phyloP scores from a whole-genome alignment of 2,329 filamentous ascomycete genomes.

The Botrytis sinoallii region DNA sequence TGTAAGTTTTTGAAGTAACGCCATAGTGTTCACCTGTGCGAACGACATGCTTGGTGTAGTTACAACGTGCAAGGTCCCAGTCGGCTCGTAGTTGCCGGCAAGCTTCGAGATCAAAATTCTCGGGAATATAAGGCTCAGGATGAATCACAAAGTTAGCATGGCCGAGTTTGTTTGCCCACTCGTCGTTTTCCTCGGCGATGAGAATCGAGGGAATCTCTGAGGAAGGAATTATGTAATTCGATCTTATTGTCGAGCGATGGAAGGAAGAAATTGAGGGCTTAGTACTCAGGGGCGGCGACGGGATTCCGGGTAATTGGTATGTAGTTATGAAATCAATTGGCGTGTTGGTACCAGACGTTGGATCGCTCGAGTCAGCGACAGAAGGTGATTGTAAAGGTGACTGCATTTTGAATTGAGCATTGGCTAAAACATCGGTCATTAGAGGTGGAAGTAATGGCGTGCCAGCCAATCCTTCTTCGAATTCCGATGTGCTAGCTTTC shows the following conservation, averaged over 20 bases:
- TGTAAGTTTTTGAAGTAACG: conserved; percentile 82
- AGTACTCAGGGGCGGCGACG: conserved; percentile 72
- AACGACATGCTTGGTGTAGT: conserved; percentile 85
- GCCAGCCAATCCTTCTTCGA: conserved; percentile 64
- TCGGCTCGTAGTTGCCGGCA: conserved; percentile 68
- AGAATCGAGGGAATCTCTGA: conserved; percentile 62
- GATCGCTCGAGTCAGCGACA: conserved; percentile 54
- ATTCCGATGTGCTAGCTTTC: conserved; percentile 47
- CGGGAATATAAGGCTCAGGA: conserved; percentile 75
- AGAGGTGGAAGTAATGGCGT: conserved; percentile 85
- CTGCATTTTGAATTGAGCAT: conserved; percentile 55
- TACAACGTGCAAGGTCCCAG: conserved; percentile 79
- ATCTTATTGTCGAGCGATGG: conserved; percentile 43
- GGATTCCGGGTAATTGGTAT: conserved; percentile 46
- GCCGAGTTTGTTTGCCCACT: conserved; percentile 81
- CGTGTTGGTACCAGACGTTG: conserved; percentile 43
- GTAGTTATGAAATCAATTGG: conserved; percentile 44
- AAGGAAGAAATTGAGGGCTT: conserved; percentile 78
- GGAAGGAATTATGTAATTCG: conserved; percentile 48
- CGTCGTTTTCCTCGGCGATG: conserved; percentile 68
- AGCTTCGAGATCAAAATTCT: conserved; percentile 50
- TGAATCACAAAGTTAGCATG: conserved; percentile 91
- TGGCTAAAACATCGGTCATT: conserved; percentile 52
- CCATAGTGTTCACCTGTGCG: conserved; percentile 90
- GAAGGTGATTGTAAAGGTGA: conserved; percentile 87